Evolutionary conservation across 148 eudicot species (phyloP).

Genomic region (Limonium bicolor): DNA sequence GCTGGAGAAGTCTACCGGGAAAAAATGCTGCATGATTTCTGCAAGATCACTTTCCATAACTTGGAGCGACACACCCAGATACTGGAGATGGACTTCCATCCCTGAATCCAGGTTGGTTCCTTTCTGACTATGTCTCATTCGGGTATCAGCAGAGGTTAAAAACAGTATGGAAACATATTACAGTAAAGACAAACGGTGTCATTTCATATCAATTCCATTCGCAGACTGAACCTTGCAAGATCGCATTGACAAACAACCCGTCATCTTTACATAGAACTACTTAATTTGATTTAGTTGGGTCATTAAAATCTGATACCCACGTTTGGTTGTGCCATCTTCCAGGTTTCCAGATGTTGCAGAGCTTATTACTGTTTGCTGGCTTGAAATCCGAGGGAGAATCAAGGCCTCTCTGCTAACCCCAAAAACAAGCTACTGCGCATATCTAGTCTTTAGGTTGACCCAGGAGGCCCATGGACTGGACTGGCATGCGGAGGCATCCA

Average conservation of each 20-base stretch:
- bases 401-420: conserved; percentile 24
- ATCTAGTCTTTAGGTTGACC: conserved; percentile 30
- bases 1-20: conserved; percentile 49
- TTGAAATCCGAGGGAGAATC: conserved; percentile 36
- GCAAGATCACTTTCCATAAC: conserved; percentile 41
- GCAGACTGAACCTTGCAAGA: not conserved
- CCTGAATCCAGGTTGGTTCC: conserved; percentile 36
- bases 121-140: not conserved
- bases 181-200: not conserved
- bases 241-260: not conserved
- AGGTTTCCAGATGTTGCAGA: conserved; percentile 54
- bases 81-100: conserved; percentile 47
- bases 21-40: conserved; percentile 38
- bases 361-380: conserved; percentile 42
- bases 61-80: conserved; percentile 57
- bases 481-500: conserved; percentile 14
- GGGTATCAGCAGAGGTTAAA: no score
- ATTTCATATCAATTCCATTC: not conserved
- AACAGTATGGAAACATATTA: no score
- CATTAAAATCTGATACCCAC: not conserved
- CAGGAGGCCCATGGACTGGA: conserved; percentile 22
- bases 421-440: conserved; percentile 29
- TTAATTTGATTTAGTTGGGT: not conserved
- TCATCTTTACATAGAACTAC: not conserved
- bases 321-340: not conserved